Conservation (phyloP, 139 green algal genomes). For the Tetradesmus lagerheimii region DNA sequence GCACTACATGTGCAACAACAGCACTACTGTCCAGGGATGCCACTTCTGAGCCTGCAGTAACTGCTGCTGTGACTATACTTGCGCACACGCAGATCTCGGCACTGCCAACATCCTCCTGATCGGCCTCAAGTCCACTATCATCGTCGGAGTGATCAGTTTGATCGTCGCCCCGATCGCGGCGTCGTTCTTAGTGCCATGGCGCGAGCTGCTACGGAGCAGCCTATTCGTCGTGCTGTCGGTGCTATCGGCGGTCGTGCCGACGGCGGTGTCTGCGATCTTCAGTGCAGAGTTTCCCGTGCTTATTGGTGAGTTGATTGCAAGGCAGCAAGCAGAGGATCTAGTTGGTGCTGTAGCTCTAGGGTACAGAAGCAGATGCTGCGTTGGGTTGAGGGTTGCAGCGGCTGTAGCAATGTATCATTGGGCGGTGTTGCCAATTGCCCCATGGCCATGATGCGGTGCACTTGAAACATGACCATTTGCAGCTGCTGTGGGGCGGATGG, state of each 20-base stretch:
- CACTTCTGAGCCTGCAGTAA: no score
- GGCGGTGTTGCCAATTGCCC: no score
- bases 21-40: no score
- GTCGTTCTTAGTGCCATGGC: conserved; percentile 8
- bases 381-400: no score
- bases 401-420: no score
- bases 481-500: no score
- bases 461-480: no score
- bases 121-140: conserved; percentile 5
- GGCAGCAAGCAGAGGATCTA: not conserved
- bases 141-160: not conserved
- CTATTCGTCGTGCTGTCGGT: conserved; percentile 11
- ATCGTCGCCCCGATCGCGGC: not conserved
- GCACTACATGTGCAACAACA: no score
- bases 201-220: not conserved
- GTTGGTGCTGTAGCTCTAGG: no score
- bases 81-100: not conserved
- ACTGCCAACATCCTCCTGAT: conserved; percentile 3
- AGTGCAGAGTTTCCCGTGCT: conserved; percentile 15
- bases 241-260: not conserved
- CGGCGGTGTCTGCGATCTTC: not conserved
- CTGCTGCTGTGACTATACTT: no score
- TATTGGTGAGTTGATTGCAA: not conserved
- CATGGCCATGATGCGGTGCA: no score
- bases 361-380: no score